Base-by-base conservation (phyloP, 2,329 filamentous ascomycete genomes). In the Nothophaeocryptopus gaeumannii region DNA sequence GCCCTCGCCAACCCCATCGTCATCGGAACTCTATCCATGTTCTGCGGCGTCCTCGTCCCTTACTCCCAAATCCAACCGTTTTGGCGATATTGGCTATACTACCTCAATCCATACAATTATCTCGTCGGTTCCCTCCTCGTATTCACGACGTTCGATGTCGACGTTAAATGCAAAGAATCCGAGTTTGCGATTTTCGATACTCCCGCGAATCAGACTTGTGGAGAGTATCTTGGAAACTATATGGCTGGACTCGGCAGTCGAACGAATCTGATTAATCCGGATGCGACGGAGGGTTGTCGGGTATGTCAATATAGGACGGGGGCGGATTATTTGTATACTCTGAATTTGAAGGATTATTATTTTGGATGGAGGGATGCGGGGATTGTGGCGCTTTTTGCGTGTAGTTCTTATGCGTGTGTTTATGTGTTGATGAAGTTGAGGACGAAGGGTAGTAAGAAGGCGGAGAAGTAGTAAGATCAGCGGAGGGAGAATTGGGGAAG, bases 311-410 rank as follows among this genome's bases (percentile, higher is more conserved):
- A 81, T 63, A 67, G 65, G 1, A 67, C 62, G 13, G 84, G 82
- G 0, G 72, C 75, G 5, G 83, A 85, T 50, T 88, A 84, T 55
- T 64, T 88, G 2, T 59, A 67, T 2, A 80, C 74, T 0, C 55
- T 88, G 10, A 85, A 86, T 61, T 59, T 88, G 7, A 72, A 73
- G 1, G 74, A 81, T 3, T 81, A 85, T 56, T 80, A 75, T 53
- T 82, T 82, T 57, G 84, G 82, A 0, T 88, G 85, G 85, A 75
- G 85, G 41, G 75, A 88, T 65, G 80, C 80, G 0, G 84, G 63
- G 0, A 81, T 86, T 40, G 75, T 78, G 2, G 78, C 77, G 1
- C 68, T 81, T 5, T 84, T 84, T 56, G 77, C 72, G 1, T 51
- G 56, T 5, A 45, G 32, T 14, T 50, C 43, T 1, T 85, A 85